Percentiles rank a stretch among this genome's conserved stretches.
phyloP scores from a whole-genome alignment of 2,329 filamentous ascomycete species.

The Stachybotrys chartarum region DNA sequence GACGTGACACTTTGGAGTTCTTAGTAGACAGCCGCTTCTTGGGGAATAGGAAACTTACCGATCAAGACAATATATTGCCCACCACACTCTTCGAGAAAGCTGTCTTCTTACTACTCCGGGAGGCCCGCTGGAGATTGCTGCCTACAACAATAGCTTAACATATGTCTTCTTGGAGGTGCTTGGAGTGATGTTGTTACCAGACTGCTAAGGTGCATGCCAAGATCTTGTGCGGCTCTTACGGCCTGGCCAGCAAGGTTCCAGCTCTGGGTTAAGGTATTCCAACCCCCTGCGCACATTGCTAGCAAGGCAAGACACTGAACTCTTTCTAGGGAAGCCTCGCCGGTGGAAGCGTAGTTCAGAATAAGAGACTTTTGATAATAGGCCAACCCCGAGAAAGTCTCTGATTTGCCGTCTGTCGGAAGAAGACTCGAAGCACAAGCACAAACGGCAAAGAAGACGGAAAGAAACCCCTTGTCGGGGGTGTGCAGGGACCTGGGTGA shows the following conservation, averaged over 20 bases:
- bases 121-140: conserved; percentile 1
- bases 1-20: conserved; percentile 12
- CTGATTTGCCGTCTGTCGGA: conserved; percentile 4
- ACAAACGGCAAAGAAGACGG: conserved; percentile 20
- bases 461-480: conserved; percentile 12
- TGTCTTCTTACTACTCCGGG: conserved; percentile 5
- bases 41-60: conserved; percentile 8
- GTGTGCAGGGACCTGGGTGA: not conserved
- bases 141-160: not conserved
- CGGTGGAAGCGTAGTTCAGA: conserved; percentile 9
- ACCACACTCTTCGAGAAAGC: conserved; percentile 19
- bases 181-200: conserved; percentile 6
- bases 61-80: conserved; percentile 19
- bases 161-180: not conserved
- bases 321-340: conserved; percentile 17
- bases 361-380: conserved; percentile 10
- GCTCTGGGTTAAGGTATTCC: conserved; percentile 21
- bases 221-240: conserved; percentile 17
- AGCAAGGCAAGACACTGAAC: conserved; percentile 20
- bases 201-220: conserved; percentile 17
- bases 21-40: no score
- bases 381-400: conserved; percentile 16
- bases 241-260: conserved; percentile 19
- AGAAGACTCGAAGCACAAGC: conserved; percentile 19
- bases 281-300: conserved; percentile 19